Conservation (phyloP, 176 grass and related monocot species). For the Triticum timopheevii region DNA sequence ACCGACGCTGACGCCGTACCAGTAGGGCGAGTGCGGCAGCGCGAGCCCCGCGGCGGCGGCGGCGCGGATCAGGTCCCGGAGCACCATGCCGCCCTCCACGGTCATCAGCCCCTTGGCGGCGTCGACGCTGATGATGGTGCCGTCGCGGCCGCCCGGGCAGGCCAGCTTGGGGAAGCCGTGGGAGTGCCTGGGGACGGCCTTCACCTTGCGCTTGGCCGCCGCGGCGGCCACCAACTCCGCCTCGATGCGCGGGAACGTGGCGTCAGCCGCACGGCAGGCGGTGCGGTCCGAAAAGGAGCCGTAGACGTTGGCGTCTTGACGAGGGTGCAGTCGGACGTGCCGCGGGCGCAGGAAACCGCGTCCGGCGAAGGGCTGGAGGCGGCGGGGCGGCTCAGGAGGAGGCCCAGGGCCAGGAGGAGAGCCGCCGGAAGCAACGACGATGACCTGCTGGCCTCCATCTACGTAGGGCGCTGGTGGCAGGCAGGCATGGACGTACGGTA, state of each 20-base stretch:
- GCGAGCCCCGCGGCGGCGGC: constrained; percentile 49
- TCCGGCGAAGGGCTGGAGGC: constrained; percentile 41
- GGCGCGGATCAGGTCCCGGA: constrained; percentile 38
- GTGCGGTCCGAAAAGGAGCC: constrained; percentile 54
- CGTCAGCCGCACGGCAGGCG: constrained; percentile 36
- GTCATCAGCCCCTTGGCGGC: background rate
- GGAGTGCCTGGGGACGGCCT: constrained; percentile 44
- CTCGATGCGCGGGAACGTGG: constrained; percentile 48
- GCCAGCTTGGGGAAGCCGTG: constrained; percentile 60
- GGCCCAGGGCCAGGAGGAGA: background rate
- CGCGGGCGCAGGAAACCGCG: constrained; percentile 26
- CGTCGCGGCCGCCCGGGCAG: constrained; percentile 44
- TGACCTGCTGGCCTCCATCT: no score
- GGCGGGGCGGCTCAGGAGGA: background rate
- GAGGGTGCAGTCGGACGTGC: constrained; percentile 40
- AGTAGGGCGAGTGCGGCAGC: constrained; percentile 61
- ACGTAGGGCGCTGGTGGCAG: no score
- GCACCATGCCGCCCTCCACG: constrained; percentile 40
- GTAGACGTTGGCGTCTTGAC: constrained; percentile 53
- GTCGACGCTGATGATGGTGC: constrained; percentile 41
- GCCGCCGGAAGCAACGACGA: no score
- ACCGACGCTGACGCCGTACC: constrained; percentile 52
- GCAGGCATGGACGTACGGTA: no score
- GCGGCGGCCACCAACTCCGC: constrained; percentile 43
- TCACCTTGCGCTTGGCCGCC: constrained; percentile 34